These are phyloP conservation scores for Ophiostoma pallidulum DNA, from an alignment of 2,329 filamentous ascomycete genomes.

Conservation along the genomic window DNA sequence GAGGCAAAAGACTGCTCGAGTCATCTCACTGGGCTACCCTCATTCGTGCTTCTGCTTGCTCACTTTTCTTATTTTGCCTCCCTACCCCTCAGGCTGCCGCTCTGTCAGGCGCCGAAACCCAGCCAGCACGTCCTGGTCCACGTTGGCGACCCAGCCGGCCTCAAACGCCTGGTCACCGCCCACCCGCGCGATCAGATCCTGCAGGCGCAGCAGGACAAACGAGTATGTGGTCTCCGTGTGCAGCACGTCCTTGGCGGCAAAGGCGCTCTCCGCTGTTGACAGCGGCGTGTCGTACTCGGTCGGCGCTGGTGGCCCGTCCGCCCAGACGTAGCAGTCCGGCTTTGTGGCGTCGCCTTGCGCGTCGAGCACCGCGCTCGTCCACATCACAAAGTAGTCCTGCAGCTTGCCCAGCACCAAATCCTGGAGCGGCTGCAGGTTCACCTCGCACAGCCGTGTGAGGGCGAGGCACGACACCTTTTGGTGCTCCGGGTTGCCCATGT, in stretches of 20 bases:
- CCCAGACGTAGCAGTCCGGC: constrained; percentile 43
- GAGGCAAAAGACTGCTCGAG: no score
- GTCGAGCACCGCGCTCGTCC: constrained; percentile 61
- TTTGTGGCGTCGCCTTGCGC: constrained; percentile 47
- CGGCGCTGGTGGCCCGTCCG: constrained; percentile 21
- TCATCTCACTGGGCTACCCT: no score
- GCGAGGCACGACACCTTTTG: constrained; percentile 66
- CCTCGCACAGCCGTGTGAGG: constrained; percentile 61
- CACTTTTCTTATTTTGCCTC: background rate
- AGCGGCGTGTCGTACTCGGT: constrained; percentile 49
- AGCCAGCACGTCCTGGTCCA: constrained; percentile 61
- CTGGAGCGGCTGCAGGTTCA: constrained; percentile 43
- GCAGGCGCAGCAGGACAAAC: constrained; percentile 55
- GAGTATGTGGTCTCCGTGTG: constrained; percentile 54
- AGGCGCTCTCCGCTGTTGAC: constrained; percentile 41
- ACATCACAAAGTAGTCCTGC: constrained; percentile 66
- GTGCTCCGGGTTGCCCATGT: constrained; percentile 53
- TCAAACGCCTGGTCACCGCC: constrained; percentile 61
- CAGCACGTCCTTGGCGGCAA: constrained; percentile 54
- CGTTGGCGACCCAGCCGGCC: constrained; percentile 60
- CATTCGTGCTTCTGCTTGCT: background rate
- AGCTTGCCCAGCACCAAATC: constrained; percentile 50
- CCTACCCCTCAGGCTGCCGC: background rate
- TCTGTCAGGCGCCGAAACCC: constrained; percentile 44
- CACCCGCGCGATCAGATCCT: constrained; percentile 45